phyloP scores from a whole-genome alignment of 225 moss, liverwort and hornwort genomes.

The Anthoceros angustus region DNA sequence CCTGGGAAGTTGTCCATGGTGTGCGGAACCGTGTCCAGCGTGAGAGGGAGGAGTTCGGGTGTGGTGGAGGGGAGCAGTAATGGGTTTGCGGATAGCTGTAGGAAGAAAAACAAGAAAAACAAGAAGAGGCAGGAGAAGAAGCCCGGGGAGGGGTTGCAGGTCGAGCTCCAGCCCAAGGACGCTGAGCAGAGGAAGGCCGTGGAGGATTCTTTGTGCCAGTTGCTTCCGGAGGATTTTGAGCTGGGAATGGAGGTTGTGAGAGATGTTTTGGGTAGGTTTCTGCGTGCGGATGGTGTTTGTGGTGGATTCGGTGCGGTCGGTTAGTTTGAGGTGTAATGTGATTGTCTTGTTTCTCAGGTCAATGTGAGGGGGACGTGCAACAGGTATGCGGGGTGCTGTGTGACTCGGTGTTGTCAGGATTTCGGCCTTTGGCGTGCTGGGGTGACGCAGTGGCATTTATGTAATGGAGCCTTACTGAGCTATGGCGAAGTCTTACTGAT shows the following conservation, averaged over 20 bases:
- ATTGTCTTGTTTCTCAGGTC: conserved; percentile 33
- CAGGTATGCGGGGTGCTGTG: conserved; percentile 30
- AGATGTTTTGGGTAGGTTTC: conserved; percentile 48
- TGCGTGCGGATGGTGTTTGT: neutral
- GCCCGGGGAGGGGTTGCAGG: neutral
- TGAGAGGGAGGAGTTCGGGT: neutral
- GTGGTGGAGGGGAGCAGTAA: neutral
- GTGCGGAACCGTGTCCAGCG: neutral
- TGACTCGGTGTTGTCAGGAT: neutral
- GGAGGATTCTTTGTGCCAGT: conserved; percentile 35
- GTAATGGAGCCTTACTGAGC: neutral
- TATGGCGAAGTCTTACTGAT: neutral
- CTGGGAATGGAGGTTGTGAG: conserved; percentile 40
- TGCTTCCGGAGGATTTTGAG: conserved; percentile 35
- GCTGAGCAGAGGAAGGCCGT: conserved; percentile 16
- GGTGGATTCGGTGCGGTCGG: neutral
- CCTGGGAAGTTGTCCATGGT: neutral
- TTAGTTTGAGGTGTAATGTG: conserved; percentile 1
- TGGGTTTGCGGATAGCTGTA: neutral
- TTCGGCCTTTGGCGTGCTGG: neutral
- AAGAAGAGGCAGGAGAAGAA: conserved; percentile 21
- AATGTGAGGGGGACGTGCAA: conserved; percentile 36
- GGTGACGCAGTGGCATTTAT: too few species aligned
- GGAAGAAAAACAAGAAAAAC: neutral
- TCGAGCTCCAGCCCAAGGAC: conserved; percentile 15